Percentiles rank a stretch among this genome's conserved stretches.
Conservation (phyloP, 1,284 basidiomycete species). For the Caloboletus firmus region DNA sequence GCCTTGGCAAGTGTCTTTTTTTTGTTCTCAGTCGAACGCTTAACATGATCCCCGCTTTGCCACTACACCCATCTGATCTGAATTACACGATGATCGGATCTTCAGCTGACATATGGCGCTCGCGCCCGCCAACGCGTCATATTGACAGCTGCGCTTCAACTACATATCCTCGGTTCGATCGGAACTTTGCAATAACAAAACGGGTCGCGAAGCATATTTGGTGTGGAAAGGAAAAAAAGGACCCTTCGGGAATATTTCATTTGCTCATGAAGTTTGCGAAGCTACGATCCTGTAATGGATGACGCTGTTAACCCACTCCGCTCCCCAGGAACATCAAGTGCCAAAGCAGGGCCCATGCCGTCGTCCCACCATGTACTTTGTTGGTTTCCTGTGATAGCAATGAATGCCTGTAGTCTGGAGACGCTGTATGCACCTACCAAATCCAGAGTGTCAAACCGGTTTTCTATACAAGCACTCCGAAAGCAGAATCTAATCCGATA, state of each 20-base stretch:
- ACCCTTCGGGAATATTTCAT: too few species aligned
- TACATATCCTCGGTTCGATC: neutral
- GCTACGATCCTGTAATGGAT: neutral
- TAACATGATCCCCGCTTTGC: neutral
- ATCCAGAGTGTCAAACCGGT: neutral
- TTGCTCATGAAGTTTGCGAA: too few species aligned
- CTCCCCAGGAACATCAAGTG: neutral
- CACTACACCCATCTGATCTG: neutral
- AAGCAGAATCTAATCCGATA: neutral
- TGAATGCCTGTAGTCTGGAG: neutral
- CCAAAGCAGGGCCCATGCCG: neutral
- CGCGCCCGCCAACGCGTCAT: neutral
- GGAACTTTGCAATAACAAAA: neutral
- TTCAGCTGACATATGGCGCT: neutral
- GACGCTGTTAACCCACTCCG: neutral
- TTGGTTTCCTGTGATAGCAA: conserved; percentile 2
- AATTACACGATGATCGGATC: neutral
- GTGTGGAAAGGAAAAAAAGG: too few species aligned
- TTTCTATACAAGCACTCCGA: neutral
- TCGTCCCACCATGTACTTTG: too few species aligned
- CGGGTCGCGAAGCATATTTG: too few species aligned
- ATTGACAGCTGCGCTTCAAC: too few species aligned
- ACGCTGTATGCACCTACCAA: neutral
- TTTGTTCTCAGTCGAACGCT: neutral
- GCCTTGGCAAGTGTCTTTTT: too few species aligned